Base-by-base conservation (phyloP, 176 grass and related monocot species). In the Saccharum officinarum region DNA sequence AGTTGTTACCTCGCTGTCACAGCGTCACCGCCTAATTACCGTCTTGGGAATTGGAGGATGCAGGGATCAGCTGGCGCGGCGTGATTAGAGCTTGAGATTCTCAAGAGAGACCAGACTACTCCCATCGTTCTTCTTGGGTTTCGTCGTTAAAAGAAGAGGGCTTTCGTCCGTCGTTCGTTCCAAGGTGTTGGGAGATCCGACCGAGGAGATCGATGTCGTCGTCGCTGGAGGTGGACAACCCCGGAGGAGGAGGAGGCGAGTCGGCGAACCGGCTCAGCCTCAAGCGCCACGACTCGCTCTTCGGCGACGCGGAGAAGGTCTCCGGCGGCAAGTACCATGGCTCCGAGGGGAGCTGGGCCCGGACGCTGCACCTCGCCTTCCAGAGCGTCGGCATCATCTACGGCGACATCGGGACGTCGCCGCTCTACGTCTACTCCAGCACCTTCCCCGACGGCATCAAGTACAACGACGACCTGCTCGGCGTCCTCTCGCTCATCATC, bases 371-470 rank as follows among this genome's bases (percentile, higher is more conserved):
- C 8, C 87, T 94, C 28, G 87, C 89, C 7, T 94, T 94, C 73
- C 92, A 94, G 87, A 85, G 89, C 69, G 74, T 94, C 6, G 92
- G 92, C 10, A 44, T 92, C 45, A 81, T 92, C 22, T 92, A 92
- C 23, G 87, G 91, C 1, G 91, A 92, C 60, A 90, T 92, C 31
- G 92, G 92, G 18, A 94, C 92, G 22, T 92, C 92, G 38, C 92
- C 92, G 9, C 84, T 94, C 5, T 94, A 92, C 64, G 84, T 87
- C 20, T 89, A 82, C 75, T 42, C 84, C 16, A 89, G 84, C 65
- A 94, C 92, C 8, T 94, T 94, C 79, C 50, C 78, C 8, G 47
- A 88, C 3, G 89, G 92, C 57, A 87, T 94, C 70, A 39, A 70
- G 25, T 34, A 92, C 33, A 37, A 77, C 2, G 87, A 92, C 16